Evolutionary conservation across 495 filamentous ascomycete species (phyloP).

Genomic region (Friedmanniomyces endolithicus): DNA sequence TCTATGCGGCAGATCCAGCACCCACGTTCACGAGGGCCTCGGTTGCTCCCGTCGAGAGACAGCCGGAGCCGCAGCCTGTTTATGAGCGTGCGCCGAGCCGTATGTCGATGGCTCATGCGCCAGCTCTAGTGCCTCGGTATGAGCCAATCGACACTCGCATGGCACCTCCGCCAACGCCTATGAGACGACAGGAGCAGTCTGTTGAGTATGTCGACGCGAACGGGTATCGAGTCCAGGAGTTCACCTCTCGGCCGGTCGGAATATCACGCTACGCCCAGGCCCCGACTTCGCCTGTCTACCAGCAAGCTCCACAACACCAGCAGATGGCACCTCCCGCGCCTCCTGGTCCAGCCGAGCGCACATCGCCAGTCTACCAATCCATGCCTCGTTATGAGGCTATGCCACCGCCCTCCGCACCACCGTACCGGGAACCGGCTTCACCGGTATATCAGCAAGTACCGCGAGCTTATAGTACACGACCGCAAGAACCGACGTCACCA

Average conservation of each 20-base stretch:
- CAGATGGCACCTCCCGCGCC: conserved; percentile 6
- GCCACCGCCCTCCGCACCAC: conserved; percentile 1
- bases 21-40: conserved; percentile 18
- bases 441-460: conserved; percentile 6
- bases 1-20: conserved; percentile 22
- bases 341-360: not conserved
- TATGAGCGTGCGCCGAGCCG: conserved; percentile 24
- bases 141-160: conserved; percentile 27
- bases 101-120: conserved; percentile 12
- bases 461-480: conserved; percentile 13
- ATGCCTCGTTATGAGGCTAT: conserved; percentile 6
- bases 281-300: conserved; percentile 17
- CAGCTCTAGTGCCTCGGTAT: conserved; percentile 18
- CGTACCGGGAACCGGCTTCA: not conserved
- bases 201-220: conserved; percentile 16
- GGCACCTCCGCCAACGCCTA: conserved; percentile 26
- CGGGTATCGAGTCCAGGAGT: conserved; percentile 4
- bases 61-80: conserved; percentile 20
- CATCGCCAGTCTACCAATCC: conserved; percentile 10
- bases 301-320: conserved; percentile 1
- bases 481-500: conserved; percentile 10
- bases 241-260: conserved; percentile 4
- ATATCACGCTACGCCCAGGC: not conserved
- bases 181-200: conserved; percentile 33
- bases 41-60: conserved; percentile 23